A percentile compares a stretch with the other conserved stretches of the same genome.
These are phyloP conservation scores for Populus ilicifolia DNA, from an alignment of 345 rosid genomes.

Conservation along the genomic window DNA sequence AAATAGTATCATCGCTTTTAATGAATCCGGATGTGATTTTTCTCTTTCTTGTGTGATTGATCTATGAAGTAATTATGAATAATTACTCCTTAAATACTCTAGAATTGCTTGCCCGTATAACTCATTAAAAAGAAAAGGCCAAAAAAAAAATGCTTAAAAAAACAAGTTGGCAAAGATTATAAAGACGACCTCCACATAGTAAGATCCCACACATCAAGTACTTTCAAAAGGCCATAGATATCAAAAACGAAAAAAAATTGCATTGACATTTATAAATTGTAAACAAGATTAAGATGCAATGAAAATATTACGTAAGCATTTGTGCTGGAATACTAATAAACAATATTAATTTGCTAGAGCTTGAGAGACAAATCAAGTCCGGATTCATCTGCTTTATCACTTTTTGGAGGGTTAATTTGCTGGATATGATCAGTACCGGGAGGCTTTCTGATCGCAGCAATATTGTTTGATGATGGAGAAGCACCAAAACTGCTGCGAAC, in stretches of 20 bases:
- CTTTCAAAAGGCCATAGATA: neutral
- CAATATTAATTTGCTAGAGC: constrained; percentile 5
- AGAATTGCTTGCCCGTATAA: no score
- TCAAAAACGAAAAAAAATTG: neutral
- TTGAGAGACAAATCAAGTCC: constrained; percentile 26
- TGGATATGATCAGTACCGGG: neutral
- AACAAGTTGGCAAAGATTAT: neutral
- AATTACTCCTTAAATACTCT: no score
- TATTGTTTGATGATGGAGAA: neutral
- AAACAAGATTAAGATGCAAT: neutral
- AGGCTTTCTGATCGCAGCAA: neutral
- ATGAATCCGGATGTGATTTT: no score
- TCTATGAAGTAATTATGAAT: no score
- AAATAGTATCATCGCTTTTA: no score
- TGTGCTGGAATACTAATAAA: neutral
- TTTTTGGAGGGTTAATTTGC: neutral
- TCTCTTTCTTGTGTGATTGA: no score
- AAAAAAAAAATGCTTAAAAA: neutral
- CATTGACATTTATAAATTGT: neutral
- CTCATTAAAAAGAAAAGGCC: neutral
- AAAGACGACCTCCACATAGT: neutral
- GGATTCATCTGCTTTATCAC: constrained; percentile 4
- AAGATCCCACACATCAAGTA: neutral
- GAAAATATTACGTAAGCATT: neutral
- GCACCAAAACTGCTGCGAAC: neutral